Base-by-base conservation (phyloP, 495 filamentous ascomycete genomes). In the Penicillium dipodomyicola region DNA sequence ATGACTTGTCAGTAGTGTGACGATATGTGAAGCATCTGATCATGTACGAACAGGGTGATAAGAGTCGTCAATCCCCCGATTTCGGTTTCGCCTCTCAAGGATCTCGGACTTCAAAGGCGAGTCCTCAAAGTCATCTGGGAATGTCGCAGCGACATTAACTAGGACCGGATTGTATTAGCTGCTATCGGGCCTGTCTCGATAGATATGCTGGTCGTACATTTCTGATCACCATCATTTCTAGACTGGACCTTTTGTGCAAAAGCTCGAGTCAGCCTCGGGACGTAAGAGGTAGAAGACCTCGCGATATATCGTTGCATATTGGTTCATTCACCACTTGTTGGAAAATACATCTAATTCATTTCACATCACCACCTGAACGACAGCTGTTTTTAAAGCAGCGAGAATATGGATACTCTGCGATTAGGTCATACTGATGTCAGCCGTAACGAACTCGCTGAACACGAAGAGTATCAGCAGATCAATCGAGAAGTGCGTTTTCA, bases 11-110 rank as follows among this genome's bases (percentile, higher is more conserved):
- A 47, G 22, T 47, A 25, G 17, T 47, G 44, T 11, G 23, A 7
- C 9, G 4, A 5, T 25, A 27, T 19, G 15, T 14, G 4, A 14
- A 27, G 15, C 27, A 5, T 9, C 12, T 29, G 25, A 17, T 23
- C 22, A 23, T 47, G 7, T 47, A 30, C 44, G 23, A 29, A 47
- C 44, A 3, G 44, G 59, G 56, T 58, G 44, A n/a, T 47, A 29
- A 6, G 44, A 30, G 12, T 30, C 25, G 15, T 47, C 25, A 14
- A 47, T 27, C 12, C 44, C 44, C 15, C 2, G 44, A 30, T 47
- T 17, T 9, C n/a, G 23, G 14, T 47, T 47, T 47, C 15, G 23
- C 20, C 15, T 25, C 44, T 47, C n/a, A 7, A 47, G 25, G 15
- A 47, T 47, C 15, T 47, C 25, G 2, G 25, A 30, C 14, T 47